Base-by-base conservation (phyloP, 2,329 filamentous ascomycete species). In the Stachybotrys elegans region DNA sequence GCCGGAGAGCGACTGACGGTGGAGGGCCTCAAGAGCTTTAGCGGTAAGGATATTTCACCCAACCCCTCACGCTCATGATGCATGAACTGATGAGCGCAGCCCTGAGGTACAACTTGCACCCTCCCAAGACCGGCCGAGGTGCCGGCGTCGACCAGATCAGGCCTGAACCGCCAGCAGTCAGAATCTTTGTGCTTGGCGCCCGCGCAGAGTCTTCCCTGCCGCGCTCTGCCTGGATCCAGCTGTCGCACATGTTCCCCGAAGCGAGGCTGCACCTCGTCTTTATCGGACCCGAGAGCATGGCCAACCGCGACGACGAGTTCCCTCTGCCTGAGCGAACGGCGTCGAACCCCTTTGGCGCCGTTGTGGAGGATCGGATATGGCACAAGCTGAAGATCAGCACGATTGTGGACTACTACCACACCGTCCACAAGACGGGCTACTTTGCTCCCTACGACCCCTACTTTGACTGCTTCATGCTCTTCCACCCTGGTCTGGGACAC, bases 381-480 rank as follows among this genome's bases (percentile, higher is more conserved):
- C 83, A 86, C 44, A 84, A 86, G 53, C 83, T 97, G 81, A 98
- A 98, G 73, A 95, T 98, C 59, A 93, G 86, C 63, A 98, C 94
- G 1, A 95, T 91, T 58, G 92, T 97, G 42, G 93, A 98, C 56
- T 96, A 98, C 70, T 98, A 94, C 71, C 92, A 98, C 67, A 97
- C 88, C 3, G 80, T 98, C 55, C 92, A 98, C 70, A 82, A 90
- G 62, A 87, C 92, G 0, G 86, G 89, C 39, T 79, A 91, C 61
- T 98, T 97, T 70, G 82, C 87, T 46, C 93, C 94, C 0, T 96
- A 94, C 61, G 93, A 98, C 61, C 93, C 93, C 1, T 98, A 98
- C 70, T 95, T 98, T 65, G 93, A 98, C 72, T 93, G 88, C 66
- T 95, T 98, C 61, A 83, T 98, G 58, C 78, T 96, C 42, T 98